Evolutionary conservation across 257 asterid species (phyloP).

Genomic region (Scutellaria minor): DNA sequence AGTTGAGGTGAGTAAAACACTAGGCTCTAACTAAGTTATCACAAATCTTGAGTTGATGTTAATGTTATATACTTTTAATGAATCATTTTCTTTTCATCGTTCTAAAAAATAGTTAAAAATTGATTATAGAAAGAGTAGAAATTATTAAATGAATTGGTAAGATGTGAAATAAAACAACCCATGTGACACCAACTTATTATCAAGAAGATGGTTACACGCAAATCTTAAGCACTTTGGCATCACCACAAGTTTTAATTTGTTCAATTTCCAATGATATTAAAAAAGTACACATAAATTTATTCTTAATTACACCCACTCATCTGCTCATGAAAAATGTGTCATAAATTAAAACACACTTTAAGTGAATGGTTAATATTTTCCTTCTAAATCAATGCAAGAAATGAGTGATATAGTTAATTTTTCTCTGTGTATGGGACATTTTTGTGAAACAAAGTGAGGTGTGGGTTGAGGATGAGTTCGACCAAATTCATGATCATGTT

Average conservation of each 20-base stretch:
- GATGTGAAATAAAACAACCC: constrained; percentile 46
- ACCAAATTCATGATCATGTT: neutral
- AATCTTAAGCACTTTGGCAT: constrained; percentile 46
- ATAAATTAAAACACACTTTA: constrained; percentile 38
- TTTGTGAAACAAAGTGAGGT: neutral
- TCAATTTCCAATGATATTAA: constrained; percentile 43
- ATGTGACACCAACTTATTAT: constrained; percentile 57
- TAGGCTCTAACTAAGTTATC: too few species aligned
- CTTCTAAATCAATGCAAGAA: constrained; percentile 30
- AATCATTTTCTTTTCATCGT: neutral
- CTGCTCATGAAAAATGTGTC: constrained; percentile 41
- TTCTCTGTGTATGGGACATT: neutral
- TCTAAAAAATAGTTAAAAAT: constrained; percentile 18
- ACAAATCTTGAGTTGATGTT: neutral
- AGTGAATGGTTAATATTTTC: neutral
- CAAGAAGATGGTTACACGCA: constrained; percentile 38
- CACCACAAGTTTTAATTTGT: constrained; percentile 37
- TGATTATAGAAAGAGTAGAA: neutral
- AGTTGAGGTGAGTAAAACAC: too few species aligned
- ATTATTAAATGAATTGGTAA: neutral
- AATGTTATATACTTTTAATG: neutral
- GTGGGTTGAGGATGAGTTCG: neutral
- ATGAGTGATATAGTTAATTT: neutral
- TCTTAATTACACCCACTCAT: constrained; percentile 32
- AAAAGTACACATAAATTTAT: constrained; percentile 24